phyloP scores from a whole-genome alignment of 805 yeast species.

The Tetrapisispora fleetii region DNA sequence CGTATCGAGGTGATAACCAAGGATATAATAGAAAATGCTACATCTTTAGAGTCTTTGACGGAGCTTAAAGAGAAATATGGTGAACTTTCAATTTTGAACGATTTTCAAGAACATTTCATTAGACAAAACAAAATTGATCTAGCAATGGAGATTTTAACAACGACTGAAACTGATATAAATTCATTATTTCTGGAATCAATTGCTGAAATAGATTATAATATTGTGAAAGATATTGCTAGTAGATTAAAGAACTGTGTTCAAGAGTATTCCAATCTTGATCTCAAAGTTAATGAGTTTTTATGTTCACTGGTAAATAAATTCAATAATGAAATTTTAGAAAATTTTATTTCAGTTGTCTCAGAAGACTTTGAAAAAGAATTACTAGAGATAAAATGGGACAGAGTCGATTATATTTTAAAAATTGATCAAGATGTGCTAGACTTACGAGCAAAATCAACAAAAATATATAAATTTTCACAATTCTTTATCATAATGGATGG shows the following conservation, averaged over 20 bases:
- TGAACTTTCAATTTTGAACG: constrained; percentile 11
- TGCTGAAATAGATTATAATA: constrained; percentile 1
- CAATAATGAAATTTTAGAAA: constrained; percentile 7
- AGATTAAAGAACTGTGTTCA: background rate
- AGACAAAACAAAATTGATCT: constrained; percentile 6
- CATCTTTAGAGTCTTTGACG: constrained; percentile 8
- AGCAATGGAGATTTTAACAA: constrained; percentile 2
- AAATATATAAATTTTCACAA: constrained; percentile 14
- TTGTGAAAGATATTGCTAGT: background rate
- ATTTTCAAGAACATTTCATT: constrained; percentile 7
- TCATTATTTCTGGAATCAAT: background rate
- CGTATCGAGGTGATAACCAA: constrained; percentile 12
- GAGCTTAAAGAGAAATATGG: constrained; percentile 19
- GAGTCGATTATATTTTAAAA: constrained; percentile 9
- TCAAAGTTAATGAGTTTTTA: background rate
- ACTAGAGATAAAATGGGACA: constrained; percentile 27
- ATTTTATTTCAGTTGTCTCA: constrained; percentile 6
- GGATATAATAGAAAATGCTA: constrained; percentile 12
- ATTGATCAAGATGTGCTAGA: constrained; percentile 9
- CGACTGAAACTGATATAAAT: constrained; percentile 2
- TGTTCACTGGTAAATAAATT: constrained; percentile 2
- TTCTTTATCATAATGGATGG: constrained; percentile 5
- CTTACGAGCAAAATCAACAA: constrained; percentile 13
- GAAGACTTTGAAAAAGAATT: constrained; percentile 12
- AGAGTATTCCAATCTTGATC: background rate